phyloP scores from a whole-genome alignment of 305 asterid species.

The Solanum hybrid region DNA sequence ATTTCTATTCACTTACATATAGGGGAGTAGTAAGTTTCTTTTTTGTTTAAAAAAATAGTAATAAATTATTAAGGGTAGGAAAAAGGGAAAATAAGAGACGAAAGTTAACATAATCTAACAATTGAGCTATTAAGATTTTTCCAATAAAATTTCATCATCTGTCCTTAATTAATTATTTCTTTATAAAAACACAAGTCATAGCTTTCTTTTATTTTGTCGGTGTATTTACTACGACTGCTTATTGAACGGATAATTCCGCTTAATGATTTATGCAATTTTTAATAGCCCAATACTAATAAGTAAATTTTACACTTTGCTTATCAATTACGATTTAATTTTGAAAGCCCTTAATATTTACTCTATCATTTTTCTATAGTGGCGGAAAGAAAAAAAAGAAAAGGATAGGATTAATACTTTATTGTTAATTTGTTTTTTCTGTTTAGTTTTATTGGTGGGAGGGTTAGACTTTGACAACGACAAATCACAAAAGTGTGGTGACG shows the following conservation, averaged over 20 bases:
- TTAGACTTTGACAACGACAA: neutral
- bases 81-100: neutral
- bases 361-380: neutral
- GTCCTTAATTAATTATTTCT: neutral
- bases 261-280: too few species aligned
- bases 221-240: neutral
- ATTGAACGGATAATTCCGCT: too few species aligned
- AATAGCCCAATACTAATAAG: too few species aligned
- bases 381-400: neutral
- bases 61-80: neutral
- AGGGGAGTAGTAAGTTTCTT: neutral
- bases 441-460: neutral
- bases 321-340: too few species aligned
- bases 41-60: too few species aligned
- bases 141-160: neutral
- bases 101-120: neutral
- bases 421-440: neutral
- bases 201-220: neutral
- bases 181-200: neutral
- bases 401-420: neutral
- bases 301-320: too few species aligned
- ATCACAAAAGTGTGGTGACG: neutral
- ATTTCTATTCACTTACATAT: neutral
- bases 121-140: neutral
- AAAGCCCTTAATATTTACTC: too few species aligned